Conservation (phyloP, 805 yeast genomes). For the Pichia nanzhaoensis region DNA sequence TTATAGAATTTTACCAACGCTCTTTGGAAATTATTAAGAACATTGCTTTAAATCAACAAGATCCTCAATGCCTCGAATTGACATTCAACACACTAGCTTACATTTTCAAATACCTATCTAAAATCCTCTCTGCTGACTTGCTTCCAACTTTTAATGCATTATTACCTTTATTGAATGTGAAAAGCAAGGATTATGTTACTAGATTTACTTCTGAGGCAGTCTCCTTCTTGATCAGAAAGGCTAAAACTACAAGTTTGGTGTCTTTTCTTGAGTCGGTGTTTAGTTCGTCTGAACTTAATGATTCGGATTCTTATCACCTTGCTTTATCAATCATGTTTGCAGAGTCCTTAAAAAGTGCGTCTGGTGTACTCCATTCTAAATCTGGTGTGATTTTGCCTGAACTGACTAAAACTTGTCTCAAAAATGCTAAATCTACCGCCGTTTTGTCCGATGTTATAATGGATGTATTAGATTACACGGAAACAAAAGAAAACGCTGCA, state of each 20-base stretch:
- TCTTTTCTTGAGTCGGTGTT: conserved; percentile 38
- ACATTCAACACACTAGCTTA: conserved; percentile 80
- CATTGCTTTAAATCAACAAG: conserved; percentile 42
- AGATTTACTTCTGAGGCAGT: conserved; percentile 88
- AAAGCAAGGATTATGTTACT: conserved; percentile 55
- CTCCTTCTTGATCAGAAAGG: conserved; percentile 73
- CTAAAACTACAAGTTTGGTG: conserved; percentile 41
- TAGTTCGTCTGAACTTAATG: conserved; percentile 25
- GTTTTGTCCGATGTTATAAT: conserved; percentile 55
- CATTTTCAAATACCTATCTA: conserved; percentile 79
- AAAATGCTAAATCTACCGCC: conserved; percentile 28
- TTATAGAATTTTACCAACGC: conserved; percentile 53
- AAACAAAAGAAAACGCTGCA: conserved; percentile 36
- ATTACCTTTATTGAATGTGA: conserved; percentile 55
- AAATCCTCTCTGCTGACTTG: conserved; percentile 54
- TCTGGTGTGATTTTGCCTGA: conserved; percentile 43
- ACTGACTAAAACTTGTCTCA: conserved; percentile 21
- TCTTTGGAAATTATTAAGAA: conserved; percentile 46
- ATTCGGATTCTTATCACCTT: conserved; percentile 39
- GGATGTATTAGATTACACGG: conserved; percentile 47
- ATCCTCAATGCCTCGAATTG: conserved; percentile 69
- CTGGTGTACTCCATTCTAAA: conserved; percentile 70
- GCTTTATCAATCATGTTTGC: conserved; percentile 58
- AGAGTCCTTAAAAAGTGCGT: conserved; percentile 69
- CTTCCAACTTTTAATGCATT: conserved; percentile 61